These are phyloP conservation scores for Amanita subjunquillea DNA, from an alignment of 768 basidiomycete species.

Conservation along the genomic window DNA sequence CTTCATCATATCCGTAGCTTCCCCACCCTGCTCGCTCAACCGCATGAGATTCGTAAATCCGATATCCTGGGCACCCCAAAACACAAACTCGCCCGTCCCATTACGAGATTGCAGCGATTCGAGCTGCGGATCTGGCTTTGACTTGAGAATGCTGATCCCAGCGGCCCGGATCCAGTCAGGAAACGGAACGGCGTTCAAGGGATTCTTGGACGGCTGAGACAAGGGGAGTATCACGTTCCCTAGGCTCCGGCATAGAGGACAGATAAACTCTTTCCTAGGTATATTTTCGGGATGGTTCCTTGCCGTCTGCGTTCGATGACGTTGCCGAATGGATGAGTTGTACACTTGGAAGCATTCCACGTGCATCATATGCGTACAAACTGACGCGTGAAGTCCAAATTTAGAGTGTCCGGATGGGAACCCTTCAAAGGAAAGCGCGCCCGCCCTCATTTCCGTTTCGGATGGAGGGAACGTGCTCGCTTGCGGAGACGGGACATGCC, in stretches of 20 bases:
- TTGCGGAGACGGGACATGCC: slow-evolving; percentile 15
- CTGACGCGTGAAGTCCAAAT: slow-evolving; percentile 80
- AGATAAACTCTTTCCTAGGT: slow-evolving; percentile 90
- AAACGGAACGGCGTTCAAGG: slow-evolving; percentile 54
- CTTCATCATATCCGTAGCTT: slow-evolving; percentile 45
- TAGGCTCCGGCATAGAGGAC: slow-evolving; percentile 93
- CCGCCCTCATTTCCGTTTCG: slow-evolving; percentile 36
- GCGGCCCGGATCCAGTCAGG: slow-evolving; percentile 86
- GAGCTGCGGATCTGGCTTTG: slow-evolving; percentile 61
- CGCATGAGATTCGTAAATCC: slow-evolving; percentile 51
- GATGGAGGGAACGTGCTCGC: slow-evolving; percentile 38
- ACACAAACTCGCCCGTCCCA: slow-evolving; percentile 82
- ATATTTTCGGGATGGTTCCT: slow-evolving; percentile 93
- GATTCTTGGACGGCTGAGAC: slow-evolving; percentile 33
- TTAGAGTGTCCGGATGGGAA: slow-evolving; percentile 63
- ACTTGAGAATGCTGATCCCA: slow-evolving; percentile 82
- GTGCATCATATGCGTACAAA: slow-evolving; percentile 98
- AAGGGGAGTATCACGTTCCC: slow-evolving; percentile 93
- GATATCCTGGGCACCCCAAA: slow-evolving; percentile 78
- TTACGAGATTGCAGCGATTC: slow-evolving; percentile 69
- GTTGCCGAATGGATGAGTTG: slow-evolving; percentile 73
- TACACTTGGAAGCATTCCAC: slow-evolving; percentile 89
- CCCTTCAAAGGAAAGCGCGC: slow-evolving; percentile 47
- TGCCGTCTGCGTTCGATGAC: slow-evolving; percentile 81
- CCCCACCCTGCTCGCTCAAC: slow-evolving; percentile 38